Percentiles rank a stretch among this genome's conserved stretches.
Evolutionary conservation across 1,284 basidiomycete species (phyloP).

Genomic region (Inonotus obliquus): DNA sequence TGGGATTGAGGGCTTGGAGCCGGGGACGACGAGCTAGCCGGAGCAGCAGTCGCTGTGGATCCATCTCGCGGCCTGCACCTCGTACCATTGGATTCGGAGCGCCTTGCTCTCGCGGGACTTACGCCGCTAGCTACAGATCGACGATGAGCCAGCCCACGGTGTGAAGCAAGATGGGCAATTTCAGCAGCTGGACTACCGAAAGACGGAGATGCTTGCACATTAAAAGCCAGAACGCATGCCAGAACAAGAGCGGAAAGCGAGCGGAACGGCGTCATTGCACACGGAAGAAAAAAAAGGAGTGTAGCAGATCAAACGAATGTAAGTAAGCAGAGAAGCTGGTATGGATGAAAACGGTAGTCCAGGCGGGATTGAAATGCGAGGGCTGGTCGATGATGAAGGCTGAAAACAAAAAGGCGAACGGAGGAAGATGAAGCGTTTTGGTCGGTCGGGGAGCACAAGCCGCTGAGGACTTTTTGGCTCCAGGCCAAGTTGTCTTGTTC

Average conservation of each 20-base stretch:
- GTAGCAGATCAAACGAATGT: conserved; percentile 6
- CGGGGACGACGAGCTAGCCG: background rate
- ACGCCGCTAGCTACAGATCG: background rate
- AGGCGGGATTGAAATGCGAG: background rate
- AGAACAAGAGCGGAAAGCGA: conserved; percentile 7
- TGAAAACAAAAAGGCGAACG: background rate
- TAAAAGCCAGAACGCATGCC: conserved; percentile 2
- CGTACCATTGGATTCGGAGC: background rate
- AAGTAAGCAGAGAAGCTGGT: background rate
- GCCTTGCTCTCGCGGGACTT: conserved; percentile 1
- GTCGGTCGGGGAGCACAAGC: background rate
- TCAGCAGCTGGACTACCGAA: conserved; percentile 2
- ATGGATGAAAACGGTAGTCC: background rate
- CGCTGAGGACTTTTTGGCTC: conserved; percentile 3
- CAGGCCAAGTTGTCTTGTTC: background rate
- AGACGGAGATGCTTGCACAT: conserved; percentile 10
- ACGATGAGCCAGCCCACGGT: conserved; percentile 6
- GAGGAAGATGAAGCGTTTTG: too few relatives aligned
- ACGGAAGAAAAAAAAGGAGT: background rate
- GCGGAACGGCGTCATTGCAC: conserved; percentile 11
- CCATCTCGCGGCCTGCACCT: conserved; percentile 6
- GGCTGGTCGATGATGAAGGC: background rate
- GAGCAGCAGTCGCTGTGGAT: background rate
- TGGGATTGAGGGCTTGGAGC: background rate
- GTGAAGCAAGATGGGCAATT: background rate